Conservation (phyloP, 2,329 filamentous ascomycete genomes). For the Alternaria solani region DNA sequence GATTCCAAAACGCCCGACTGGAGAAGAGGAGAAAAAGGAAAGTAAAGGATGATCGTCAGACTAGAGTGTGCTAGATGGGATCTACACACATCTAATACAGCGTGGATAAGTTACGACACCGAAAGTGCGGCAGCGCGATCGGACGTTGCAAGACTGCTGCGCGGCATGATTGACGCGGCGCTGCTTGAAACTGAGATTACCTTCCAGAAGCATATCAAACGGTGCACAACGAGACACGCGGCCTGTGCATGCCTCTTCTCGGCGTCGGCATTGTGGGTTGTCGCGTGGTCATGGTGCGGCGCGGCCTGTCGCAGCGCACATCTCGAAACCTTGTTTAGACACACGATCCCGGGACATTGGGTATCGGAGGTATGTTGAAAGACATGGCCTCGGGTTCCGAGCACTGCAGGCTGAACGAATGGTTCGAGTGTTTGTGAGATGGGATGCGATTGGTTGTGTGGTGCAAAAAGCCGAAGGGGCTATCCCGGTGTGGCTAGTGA, state of each 20-base stretch:
- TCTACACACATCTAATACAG: constrained; percentile 16
- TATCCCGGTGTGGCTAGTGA: constrained; percentile 2
- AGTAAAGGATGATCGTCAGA: neutral
- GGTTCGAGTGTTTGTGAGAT: constrained; percentile 12
- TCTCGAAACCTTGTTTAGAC: constrained; percentile 18
- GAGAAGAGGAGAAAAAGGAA: constrained; percentile 7
- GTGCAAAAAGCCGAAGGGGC: neutral
- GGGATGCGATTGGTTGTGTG: neutral
- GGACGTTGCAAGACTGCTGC: constrained; percentile 9
- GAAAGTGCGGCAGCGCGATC: constrained; percentile 11
- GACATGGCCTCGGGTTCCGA: constrained; percentile 2
- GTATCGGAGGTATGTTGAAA: neutral
- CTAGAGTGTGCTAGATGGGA: constrained; percentile 7
- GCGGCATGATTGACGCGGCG: constrained; percentile 15
- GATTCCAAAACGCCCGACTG: constrained; percentile 1
- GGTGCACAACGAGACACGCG: constrained; percentile 7
- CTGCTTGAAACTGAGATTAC: constrained; percentile 15
- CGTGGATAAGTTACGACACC: constrained; percentile 11
- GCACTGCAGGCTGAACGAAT: neutral
- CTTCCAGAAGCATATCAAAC: constrained; percentile 15
- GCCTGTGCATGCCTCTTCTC: constrained; percentile 2
- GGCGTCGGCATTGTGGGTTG: neutral
- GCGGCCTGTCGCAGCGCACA: constrained; percentile 14
- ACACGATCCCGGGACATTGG: constrained; percentile 2
- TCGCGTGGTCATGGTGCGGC: constrained; percentile 16